Evolutionary conservation across 208 protist species (phyloP).

Genomic region (Angomonas ambiguus): DNA sequence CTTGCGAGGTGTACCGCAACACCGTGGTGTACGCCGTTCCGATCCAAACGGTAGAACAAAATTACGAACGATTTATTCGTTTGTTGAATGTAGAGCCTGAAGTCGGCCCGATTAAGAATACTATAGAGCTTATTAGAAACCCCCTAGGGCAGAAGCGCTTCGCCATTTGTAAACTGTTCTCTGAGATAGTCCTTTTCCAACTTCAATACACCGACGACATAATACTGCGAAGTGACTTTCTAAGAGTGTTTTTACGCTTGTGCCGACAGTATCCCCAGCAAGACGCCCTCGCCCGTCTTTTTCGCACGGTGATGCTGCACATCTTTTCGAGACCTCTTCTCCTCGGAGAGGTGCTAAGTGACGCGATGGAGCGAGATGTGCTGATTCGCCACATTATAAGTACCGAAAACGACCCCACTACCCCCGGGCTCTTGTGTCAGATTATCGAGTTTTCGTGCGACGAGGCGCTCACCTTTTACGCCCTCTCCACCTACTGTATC

Average conservation of each 20-base stretch:
- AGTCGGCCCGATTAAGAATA: background rate
- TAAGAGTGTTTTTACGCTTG: conserved; percentile 34
- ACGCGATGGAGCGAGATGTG: conserved; percentile 32
- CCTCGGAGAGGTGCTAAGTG: conserved; percentile 19
- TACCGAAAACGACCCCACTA: background rate
- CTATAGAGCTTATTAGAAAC: background rate
- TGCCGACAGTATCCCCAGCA: conserved; percentile 41
- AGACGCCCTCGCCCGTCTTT: conserved; percentile 27
- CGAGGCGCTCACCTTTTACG: conserved; percentile 11
- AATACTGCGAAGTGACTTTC: conserved; percentile 33
- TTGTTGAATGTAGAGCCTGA: conserved; percentile 14
- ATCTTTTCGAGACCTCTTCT: conserved; percentile 40
- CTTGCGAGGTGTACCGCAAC: conserved; percentile 33
- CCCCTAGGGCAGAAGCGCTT: conserved; percentile 26
- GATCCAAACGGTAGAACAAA: conserved; percentile 21
- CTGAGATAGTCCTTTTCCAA: conserved; percentile 43
- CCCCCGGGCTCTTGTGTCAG: conserved; percentile 11
- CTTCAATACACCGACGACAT: conserved; percentile 37
- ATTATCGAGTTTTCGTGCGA: conserved; percentile 19
- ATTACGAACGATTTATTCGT: conserved; percentile 26
- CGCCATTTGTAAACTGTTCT: conserved; percentile 50
- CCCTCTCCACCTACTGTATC: conserved; percentile 41
- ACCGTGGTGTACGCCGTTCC: conserved; percentile 30
- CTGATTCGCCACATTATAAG: conserved; percentile 30
- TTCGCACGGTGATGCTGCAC: conserved; percentile 35